Percentiles rank a stretch among this genome's conserved stretches.
Conservation (phyloP, 768 basidiomycete species). For the Mycena vulgaris region DNA sequence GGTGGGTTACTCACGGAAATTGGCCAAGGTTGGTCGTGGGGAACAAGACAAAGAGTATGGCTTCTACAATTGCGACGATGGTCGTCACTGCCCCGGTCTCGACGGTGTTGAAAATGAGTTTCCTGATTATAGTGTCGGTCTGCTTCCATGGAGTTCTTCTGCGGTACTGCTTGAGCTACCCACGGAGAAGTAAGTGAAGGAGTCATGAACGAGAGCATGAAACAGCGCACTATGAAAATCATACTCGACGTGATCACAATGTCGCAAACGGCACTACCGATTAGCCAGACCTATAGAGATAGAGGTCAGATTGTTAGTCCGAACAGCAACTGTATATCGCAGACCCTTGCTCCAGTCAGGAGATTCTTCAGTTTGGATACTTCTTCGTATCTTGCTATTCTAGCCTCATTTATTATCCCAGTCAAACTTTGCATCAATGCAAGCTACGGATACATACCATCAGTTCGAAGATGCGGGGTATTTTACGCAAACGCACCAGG, state of each 20-base stretch:
- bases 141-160: neutral
- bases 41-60: neutral
- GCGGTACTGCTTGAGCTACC: neutral
- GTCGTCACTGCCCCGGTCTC: neutral
- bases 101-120: conserved; percentile 13
- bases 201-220: neutral
- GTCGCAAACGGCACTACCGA: conserved; percentile 15
- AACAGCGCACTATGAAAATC: conserved; percentile 1
- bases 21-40: conserved; percentile 3
- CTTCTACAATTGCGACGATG: neutral
- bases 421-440: neutral
- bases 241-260: neutral
- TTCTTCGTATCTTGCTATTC: neutral
- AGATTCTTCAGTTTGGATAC: neutral
- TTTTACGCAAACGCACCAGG: neutral
- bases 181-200: neutral
- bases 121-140: conserved; percentile 7
- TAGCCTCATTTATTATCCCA: no score
- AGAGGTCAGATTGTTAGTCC: neutral
- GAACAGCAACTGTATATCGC: neutral
- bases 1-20: neutral
- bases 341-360: neutral
- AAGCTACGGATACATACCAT: neutral
- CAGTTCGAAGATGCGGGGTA: neutral
- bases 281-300: neutral